Conservation (phyloP, 768 basidiomycete genomes). For the Lactarius vividus region DNA sequence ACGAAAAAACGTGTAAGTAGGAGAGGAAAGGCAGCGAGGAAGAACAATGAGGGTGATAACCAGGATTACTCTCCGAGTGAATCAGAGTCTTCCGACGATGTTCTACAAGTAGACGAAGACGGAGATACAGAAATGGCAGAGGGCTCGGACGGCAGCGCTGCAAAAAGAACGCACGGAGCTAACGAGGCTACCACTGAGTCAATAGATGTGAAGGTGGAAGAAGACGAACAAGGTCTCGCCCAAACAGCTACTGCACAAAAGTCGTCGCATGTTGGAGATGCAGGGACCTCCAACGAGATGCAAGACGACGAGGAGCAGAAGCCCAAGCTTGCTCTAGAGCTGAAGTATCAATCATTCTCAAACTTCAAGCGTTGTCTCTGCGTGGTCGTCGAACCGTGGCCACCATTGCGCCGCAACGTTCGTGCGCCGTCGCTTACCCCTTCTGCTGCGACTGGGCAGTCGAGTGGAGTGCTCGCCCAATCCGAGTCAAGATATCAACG, state of each 20-base stretch:
- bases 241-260: slow-evolving; percentile 3
- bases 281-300: slow-evolving; percentile 42
- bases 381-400: slow-evolving; percentile 82
- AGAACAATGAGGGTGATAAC: background rate
- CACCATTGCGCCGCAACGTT: slow-evolving; percentile 43
- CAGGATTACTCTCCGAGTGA: background rate
- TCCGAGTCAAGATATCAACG: slow-evolving; percentile 36
- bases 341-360: slow-evolving; percentile 68
- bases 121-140: slow-evolving; percentile 6
- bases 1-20: slow-evolving; percentile 7
- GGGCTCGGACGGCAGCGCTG: background rate
- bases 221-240: slow-evolving; percentile 7
- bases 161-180: background rate
- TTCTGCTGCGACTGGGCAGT: slow-evolving; percentile 33
- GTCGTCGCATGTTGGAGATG: slow-evolving; percentile 28
- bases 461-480: slow-evolving; percentile 37
- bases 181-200: background rate
- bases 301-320: slow-evolving; percentile 66
- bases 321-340: slow-evolving; percentile 63
- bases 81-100: slow-evolving; percentile 1
- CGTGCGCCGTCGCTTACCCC: slow-evolving; percentile 36
- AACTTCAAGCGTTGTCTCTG: slow-evolving; percentile 74
- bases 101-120: background rate
- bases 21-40: background rate
- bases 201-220: slow-evolving; percentile 13